Evolutionary conservation across 441 rosid genomes (phyloP).

Genomic region (Populus trichocarpa): DNA sequence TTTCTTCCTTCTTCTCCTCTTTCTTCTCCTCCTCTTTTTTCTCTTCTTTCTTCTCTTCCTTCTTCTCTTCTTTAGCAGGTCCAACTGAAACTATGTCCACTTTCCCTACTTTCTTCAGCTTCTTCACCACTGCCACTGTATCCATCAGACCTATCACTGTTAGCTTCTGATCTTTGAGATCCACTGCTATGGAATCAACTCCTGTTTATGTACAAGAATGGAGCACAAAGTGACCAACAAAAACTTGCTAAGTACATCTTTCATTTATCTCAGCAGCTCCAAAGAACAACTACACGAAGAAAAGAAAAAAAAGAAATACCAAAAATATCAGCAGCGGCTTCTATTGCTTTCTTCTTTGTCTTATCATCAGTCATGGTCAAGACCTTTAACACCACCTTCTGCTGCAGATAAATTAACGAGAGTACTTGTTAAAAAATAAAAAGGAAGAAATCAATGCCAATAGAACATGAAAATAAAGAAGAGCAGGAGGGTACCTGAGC

Average conservation of each 20-base stretch:
- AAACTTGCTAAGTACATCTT: background rate
- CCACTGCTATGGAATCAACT: constrained; percentile 92
- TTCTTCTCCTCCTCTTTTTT: constrained; percentile 32
- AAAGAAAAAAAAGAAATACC: constrained; percentile 29
- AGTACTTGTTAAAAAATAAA: background rate
- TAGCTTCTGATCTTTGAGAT: constrained; percentile 84
- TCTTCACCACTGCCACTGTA: constrained; percentile 81
- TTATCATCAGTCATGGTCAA: constrained; percentile 92
- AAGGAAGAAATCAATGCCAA: background rate
- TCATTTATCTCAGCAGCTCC: background rate
- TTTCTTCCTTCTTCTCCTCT: constrained; percentile 14
- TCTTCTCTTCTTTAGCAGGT: constrained; percentile 94
- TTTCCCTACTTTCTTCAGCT: constrained; percentile 90
- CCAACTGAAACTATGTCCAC: constrained; percentile 89
- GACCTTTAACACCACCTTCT: constrained; percentile 85
- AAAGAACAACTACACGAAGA: background rate
- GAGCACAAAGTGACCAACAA: no score
- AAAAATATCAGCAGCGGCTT: constrained; percentile 87
- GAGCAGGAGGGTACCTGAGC: constrained; percentile 53
- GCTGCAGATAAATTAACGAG: constrained; percentile 15
- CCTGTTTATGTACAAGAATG: constrained; percentile 32
- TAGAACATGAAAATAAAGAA: background rate
- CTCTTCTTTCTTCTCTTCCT: constrained; percentile 53
- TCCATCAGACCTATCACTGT: constrained; percentile 91
- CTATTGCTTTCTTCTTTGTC: constrained; percentile 89